Conservation (phyloP, 2,329 filamentous ascomycete genomes). For the Tolypocladium ophioglossoides region DNA sequence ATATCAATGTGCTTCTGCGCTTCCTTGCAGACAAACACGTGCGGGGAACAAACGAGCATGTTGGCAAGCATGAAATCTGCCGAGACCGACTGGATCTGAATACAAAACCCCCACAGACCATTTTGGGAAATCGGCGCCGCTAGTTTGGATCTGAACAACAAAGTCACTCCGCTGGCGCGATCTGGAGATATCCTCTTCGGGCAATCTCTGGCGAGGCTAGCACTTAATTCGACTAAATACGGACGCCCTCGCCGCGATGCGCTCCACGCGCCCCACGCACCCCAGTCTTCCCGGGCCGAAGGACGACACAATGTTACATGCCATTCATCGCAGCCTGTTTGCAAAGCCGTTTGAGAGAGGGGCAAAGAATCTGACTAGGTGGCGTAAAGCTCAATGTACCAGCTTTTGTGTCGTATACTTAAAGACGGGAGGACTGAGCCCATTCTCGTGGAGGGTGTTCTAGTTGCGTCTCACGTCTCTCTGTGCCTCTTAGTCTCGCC, state of each 20-base stretch:
- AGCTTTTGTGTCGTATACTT: too few species aligned
- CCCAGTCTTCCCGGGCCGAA: background rate
- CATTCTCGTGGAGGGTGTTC: background rate
- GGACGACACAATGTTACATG: too few species aligned
- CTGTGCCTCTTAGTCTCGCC: too few species aligned
- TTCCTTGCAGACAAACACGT: too few species aligned
- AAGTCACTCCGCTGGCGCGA: background rate
- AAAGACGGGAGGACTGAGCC: background rate
- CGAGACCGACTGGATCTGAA: background rate
- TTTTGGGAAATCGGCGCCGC: background rate
- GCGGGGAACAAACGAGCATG: background rate
- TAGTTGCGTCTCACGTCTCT: background rate
- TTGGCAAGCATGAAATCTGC: background rate
- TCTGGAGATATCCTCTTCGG: background rate
- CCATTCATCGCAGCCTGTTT: background rate
- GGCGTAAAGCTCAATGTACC: slow-evolving; percentile 7
- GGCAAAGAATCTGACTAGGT: background rate
- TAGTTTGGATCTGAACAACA: too few species aligned
- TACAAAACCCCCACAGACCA: background rate
- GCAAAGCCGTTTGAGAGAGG: background rate
- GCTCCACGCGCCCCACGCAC: background rate
- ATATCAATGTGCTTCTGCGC: background rate
- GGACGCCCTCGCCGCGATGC: background rate
- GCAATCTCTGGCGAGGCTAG: background rate
- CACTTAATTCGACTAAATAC: background rate